Conservation (phyloP, 176 grass and related monocot genomes). For the Cymbopogon citratus region DNA sequence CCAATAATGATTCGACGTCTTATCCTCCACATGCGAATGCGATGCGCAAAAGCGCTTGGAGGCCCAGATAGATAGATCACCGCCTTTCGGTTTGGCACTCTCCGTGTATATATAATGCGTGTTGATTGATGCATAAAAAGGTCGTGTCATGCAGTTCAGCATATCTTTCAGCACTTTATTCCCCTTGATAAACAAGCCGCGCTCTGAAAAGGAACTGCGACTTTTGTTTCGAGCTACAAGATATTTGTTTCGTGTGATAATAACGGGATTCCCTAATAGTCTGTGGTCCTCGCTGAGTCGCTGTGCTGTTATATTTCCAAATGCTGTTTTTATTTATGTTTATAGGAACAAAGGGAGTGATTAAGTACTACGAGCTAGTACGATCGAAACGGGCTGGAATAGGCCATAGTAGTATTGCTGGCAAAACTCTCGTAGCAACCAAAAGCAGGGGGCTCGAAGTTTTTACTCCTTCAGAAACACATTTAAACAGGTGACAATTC, state of each 20-base stretch:
- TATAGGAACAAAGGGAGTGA: too few species aligned
- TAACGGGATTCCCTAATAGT: background rate
- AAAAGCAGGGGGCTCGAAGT: too few species aligned
- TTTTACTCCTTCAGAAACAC: too few species aligned
- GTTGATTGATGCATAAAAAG: background rate
- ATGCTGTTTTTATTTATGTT: too few species aligned
- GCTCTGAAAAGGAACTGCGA: background rate
- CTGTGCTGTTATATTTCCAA: too few species aligned
- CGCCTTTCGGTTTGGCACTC: conserved; percentile 1
- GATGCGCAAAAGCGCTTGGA: conserved; percentile 8
- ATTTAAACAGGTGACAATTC: too few species aligned
- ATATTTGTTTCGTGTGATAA: background rate
- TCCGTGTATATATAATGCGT: background rate
- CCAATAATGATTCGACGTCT: conserved; percentile 31
- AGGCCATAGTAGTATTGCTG: too few species aligned
- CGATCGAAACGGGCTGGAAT: too few species aligned
- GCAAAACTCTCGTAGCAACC: too few species aligned
- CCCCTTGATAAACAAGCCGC: background rate
- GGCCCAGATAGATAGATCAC: background rate
- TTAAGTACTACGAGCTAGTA: too few species aligned
- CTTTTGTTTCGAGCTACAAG: background rate
- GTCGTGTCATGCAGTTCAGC: background rate
- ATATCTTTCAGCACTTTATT: conserved; percentile 13
- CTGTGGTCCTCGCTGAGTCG: background rate
- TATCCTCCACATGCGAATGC: conserved; percentile 13